A percentile compares a stretch with the other conserved stretches of the same genome.
Evolutionary conservation across 352 stramenopile species (phyloP).

Genomic region (Phytophthora chlamydospora): DNA sequence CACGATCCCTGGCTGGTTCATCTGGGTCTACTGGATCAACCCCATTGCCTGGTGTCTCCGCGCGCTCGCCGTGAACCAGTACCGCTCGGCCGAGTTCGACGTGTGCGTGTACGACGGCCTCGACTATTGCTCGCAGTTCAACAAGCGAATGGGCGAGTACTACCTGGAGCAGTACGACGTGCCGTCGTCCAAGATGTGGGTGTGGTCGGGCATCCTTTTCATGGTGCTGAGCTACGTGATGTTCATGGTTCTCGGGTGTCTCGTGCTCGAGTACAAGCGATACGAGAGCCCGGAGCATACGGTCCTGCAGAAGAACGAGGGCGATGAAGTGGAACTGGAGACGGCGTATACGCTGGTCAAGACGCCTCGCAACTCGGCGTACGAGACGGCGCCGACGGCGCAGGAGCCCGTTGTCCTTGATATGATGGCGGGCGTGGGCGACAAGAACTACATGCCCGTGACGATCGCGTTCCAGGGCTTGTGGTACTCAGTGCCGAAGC

Average conservation of each 20-base stretch:
- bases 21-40: conserved; percentile 74
- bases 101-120: conserved; percentile 33
- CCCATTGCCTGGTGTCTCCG: conserved; percentile 60
- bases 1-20: conserved; percentile 51
- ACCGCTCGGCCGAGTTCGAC: conserved; percentile 25
- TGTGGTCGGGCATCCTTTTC: conserved; percentile 43
- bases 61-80: conserved; percentile 35
- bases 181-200: conserved; percentile 32
- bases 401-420: too few species aligned
- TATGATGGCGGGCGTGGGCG: too few species aligned
- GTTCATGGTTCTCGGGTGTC: conserved; percentile 34
- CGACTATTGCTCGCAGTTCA: conserved; percentile 34
- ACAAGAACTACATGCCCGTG: too few species aligned
- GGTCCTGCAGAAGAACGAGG: conserved; percentile 31
- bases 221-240: conserved; percentile 34
- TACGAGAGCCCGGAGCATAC: conserved; percentile 34
- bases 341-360: too few species aligned
- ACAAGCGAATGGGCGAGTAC: conserved; percentile 44
- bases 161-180: conserved; percentile 39
- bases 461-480: conserved; percentile 49
- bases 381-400: too few species aligned
- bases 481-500: conserved; percentile 48
- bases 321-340: conserved; percentile 23
- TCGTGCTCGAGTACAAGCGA: conserved; percentile 40
- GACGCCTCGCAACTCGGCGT: too few species aligned